Conservation (phyloP, 306 rosid species). For the Cicer arietinum region DNA sequence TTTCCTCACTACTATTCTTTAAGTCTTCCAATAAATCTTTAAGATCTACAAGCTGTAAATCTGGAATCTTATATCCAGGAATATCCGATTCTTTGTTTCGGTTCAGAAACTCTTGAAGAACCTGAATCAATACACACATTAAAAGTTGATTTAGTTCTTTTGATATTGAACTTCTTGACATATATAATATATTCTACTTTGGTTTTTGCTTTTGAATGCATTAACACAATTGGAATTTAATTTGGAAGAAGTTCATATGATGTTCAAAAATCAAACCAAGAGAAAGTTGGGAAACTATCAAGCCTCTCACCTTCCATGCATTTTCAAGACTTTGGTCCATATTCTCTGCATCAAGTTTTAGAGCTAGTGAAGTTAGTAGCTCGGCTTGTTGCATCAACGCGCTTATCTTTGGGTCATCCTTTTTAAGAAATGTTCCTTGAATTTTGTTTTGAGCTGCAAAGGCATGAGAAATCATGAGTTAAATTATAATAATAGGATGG, state of each 20-base stretch:
- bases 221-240: neutral
- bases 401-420: slow-evolving; percentile 84
- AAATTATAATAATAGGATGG: slow-evolving; percentile 35
- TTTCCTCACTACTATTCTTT: slow-evolving; percentile 63
- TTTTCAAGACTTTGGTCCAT: slow-evolving; percentile 94
- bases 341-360: slow-evolving; percentile 81
- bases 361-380: slow-evolving; percentile 84
- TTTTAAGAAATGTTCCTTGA: slow-evolving; percentile 77
- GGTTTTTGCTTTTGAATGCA: slow-evolving; percentile 21
- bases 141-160: neutral
- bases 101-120: slow-evolving; percentile 89
- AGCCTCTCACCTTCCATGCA: slow-evolving; percentile 92
- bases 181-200: slow-evolving; percentile 12
- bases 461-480: slow-evolving; percentile 43
- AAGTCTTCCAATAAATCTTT: slow-evolving; percentile 74
- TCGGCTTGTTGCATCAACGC: slow-evolving; percentile 97
- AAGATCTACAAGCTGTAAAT: slow-evolving; percentile 78
- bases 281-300: slow-evolving; percentile 29
- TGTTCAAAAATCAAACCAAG: slow-evolving; percentile 30
- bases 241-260: slow-evolving; percentile 24
- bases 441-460: slow-evolving; percentile 63
- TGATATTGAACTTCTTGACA: slow-evolving; percentile 16
- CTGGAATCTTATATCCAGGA: slow-evolving; percentile 57
- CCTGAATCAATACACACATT: slow-evolving; percentile 53
- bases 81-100: slow-evolving; percentile 74